Percentiles rank a stretch among this genome's conserved stretches.
Conservation (phyloP, 345 rosid genomes). For the Corymbia maculata region DNA sequence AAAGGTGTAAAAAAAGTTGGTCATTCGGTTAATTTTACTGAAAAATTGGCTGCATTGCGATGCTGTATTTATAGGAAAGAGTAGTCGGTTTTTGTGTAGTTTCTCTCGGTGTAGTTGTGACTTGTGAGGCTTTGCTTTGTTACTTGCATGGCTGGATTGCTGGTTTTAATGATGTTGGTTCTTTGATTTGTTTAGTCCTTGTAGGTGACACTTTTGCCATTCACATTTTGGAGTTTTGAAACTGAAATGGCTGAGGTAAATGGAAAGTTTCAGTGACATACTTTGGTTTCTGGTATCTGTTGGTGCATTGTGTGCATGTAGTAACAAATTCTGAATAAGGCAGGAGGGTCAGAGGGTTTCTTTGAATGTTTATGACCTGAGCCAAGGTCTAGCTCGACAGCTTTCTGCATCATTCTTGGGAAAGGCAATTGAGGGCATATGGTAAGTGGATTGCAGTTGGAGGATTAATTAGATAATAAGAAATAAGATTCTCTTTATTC, state of each 20-base stretch:
- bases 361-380: conserved; percentile 80
- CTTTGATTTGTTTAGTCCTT: neutral
- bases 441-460: conserved; percentile 33
- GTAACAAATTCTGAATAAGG: conserved; percentile 1
- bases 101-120: neutral
- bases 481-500: too few relatives aligned
- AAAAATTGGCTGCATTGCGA: neutral
- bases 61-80: neutral
- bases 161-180: neutral
- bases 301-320: neutral
- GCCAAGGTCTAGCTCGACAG: conserved; percentile 91
- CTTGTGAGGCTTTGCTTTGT: neutral
- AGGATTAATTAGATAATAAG: too few relatives aligned
- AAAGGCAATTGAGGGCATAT: conserved; percentile 81
- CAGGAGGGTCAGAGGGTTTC: conserved; percentile 74
- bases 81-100: neutral
- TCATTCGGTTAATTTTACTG: neutral
- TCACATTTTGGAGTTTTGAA: neutral
- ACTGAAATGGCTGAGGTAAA: conserved; percentile 66
- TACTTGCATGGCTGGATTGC: neutral
- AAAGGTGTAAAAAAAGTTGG: neutral
- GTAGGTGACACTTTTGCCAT: neutral
- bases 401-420: conserved; percentile 76
- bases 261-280: neutral
- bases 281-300: neutral